Evolutionary conservation across 208 protist genomes (phyloP).

Genomic region (Entamoeba moshkovskii): DNA sequence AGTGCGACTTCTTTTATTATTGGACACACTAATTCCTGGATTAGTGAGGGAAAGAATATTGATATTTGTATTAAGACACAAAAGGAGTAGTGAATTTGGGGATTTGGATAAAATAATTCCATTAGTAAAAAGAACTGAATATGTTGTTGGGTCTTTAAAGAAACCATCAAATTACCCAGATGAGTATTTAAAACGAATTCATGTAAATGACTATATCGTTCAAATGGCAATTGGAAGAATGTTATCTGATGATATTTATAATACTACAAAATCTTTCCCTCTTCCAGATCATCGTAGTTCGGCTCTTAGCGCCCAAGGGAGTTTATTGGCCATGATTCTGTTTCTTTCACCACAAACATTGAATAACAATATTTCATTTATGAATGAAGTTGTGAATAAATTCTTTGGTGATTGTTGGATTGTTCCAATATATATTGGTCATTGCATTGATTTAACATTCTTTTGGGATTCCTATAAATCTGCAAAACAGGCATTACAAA

Average conservation of each 20-base stretch:
- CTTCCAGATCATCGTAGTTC: slow-evolving; percentile 65
- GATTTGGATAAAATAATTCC: slow-evolving; percentile 77
- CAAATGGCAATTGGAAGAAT: slow-evolving; percentile 69
- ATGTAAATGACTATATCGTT: slow-evolving; percentile 36
- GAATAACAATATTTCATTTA: slow-evolving; percentile 59
- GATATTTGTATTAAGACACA: slow-evolving; percentile 82
- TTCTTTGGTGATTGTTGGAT: slow-evolving; percentile 93
- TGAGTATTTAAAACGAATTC: slow-evolving; percentile 62
- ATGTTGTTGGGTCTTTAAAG: slow-evolving; percentile 20
- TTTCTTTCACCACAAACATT: slow-evolving; percentile 81
- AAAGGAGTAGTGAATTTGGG: slow-evolving; percentile 55
- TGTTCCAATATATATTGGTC: slow-evolving; percentile 84
- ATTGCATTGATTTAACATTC: slow-evolving; percentile 67
- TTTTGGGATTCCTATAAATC: slow-evolving; percentile 73
- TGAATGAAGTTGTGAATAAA: slow-evolving; percentile 91
- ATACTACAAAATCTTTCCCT: slow-evolving; percentile 51
- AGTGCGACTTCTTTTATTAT: slow-evolving; percentile 77
- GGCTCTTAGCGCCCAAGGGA: slow-evolving; percentile 68
- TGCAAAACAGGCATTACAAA: slow-evolving; percentile 58
- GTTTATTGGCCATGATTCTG: slow-evolving; percentile 82
- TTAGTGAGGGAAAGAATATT: slow-evolving; percentile 74
- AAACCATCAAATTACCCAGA: slow-evolving; percentile 60
- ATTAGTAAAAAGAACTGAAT: slow-evolving; percentile 70
- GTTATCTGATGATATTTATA: slow-evolving; percentile 80
- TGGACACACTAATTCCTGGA: slow-evolving; percentile 74